A percentile compares a stretch with the other conserved stretches of the same genome.
Evolutionary conservation across 768 basidiomycete species (phyloP).

Genomic region (Naganishia kalamii): DNA sequence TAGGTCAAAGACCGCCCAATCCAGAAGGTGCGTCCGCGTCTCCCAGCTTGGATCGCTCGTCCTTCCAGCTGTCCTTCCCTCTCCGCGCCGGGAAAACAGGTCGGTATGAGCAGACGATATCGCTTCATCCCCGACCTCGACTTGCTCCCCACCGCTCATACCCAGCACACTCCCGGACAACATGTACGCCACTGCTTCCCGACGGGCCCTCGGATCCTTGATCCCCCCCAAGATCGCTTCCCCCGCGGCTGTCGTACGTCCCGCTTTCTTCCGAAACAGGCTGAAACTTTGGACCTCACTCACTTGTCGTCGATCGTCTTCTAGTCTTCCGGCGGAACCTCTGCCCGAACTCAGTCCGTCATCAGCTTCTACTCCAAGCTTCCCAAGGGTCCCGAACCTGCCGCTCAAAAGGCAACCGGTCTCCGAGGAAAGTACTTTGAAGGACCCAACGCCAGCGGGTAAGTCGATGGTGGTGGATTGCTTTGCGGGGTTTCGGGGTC

Average conservation of each 20-base stretch:
- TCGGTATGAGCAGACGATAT: background rate
- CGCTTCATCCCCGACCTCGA: background rate
- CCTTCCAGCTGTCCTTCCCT: background rate
- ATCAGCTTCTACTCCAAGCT: slow-evolving; percentile 96
- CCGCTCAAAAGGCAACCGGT: slow-evolving; percentile 55
- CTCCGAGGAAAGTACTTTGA: slow-evolving; percentile 73
- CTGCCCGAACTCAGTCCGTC: slow-evolving; percentile 71
- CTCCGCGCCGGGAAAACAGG: slow-evolving; percentile 11
- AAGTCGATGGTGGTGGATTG: slow-evolving; percentile 23
- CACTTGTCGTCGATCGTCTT: background rate
- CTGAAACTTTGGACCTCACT: slow-evolving; percentile 7
- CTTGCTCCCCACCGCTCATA: slow-evolving; percentile 2
- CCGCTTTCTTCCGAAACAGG: background rate
- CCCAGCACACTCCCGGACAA: background rate
- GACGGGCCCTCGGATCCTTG: slow-evolving; percentile 74
- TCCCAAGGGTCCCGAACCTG: slow-evolving; percentile 74
- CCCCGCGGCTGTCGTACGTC: slow-evolving; percentile 73
- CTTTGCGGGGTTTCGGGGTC: background rate
- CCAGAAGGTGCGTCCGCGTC: background rate
- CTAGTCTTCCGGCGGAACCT: slow-evolving; percentile 69
- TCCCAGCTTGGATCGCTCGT: background rate
- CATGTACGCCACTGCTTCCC: slow-evolving; percentile 78
- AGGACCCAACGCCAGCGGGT: slow-evolving; percentile 67
- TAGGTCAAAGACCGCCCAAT: no score
- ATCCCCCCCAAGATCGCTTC: slow-evolving; percentile 95